These are phyloP conservation scores for Sordariomycetes sp. DNA, from an alignment of 2,329 filamentous ascomycete species.

Conservation along the genomic window DNA sequence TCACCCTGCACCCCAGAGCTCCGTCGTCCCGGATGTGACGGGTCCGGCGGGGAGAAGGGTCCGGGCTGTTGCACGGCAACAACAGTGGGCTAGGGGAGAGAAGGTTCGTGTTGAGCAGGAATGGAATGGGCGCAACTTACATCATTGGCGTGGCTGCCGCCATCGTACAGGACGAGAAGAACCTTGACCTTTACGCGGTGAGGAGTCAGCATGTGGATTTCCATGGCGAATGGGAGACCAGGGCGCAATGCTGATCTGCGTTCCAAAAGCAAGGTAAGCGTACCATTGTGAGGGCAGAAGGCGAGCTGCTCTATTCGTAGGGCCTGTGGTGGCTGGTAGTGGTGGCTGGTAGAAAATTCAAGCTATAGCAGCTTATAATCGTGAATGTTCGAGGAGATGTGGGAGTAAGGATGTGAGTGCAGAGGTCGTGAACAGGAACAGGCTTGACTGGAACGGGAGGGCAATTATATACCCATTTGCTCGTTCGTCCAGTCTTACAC, in stretches of 20 bases:
- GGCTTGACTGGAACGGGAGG: not conserved
- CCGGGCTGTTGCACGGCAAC: not conserved
- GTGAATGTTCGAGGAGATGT: not conserved
- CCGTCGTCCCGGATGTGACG: not conserved
- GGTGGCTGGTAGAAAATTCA: not conserved
- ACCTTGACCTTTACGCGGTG: constrained; percentile 66
- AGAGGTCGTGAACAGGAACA: not conserved
- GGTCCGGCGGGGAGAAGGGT: not conserved
- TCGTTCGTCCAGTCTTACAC: not conserved
- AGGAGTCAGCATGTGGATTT: not conserved
- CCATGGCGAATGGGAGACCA: not conserved
- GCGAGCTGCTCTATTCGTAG: not conserved
- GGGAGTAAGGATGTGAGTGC: not conserved
- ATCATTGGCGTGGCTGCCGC: constrained; percentile 76
- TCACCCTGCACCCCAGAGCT: not conserved
- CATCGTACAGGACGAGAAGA: constrained; percentile 88
- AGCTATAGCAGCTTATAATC: not conserved
- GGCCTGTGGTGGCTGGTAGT: not conserved
- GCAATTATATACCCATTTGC: not conserved
- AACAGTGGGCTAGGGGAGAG: not conserved
- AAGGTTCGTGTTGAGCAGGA: not conserved
- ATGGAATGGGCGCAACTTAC: constrained; percentile 34
- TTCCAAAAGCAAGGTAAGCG: not conserved
- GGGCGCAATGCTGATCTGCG: not conserved
- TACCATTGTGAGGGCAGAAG: not conserved